Percentiles rank a stretch among this genome's conserved stretches.
Evolutionary conservation across 129 eudicot genomes (phyloP).

Genomic region (Pseudognaphalium luteoalbum): DNA sequence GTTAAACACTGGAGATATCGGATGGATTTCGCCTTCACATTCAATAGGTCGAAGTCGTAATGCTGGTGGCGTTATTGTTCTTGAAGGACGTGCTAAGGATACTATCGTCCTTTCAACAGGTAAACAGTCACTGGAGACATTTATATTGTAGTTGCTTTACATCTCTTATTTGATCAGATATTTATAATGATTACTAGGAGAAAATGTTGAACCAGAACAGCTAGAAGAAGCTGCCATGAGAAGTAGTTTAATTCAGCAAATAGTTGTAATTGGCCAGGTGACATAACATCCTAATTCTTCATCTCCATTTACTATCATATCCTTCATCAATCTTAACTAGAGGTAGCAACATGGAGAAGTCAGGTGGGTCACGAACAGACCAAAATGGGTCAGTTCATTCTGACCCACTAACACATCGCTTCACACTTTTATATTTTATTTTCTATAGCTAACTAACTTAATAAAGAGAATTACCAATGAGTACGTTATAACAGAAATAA

Average conservation of each 20-base stretch:
- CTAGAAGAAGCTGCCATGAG: conserved; percentile 96
- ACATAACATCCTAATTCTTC: background rate
- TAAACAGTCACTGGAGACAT: conserved; percentile 14
- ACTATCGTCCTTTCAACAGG: conserved; percentile 98
- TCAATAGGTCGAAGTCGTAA: conserved; percentile 78
- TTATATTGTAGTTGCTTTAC: background rate
- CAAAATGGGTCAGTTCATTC: background rate
- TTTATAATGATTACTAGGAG: conserved; percentile 47
- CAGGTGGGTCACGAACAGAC: background rate
- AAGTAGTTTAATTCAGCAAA: conserved; percentile 80
- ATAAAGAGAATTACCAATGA: no score
- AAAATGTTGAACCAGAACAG: conserved; percentile 91
- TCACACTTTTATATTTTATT: no score
- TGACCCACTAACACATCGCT: background rate
- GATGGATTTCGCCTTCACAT: conserved; percentile 80
- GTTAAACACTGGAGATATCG: conserved; percentile 95
- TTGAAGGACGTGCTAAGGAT: conserved; percentile 98
- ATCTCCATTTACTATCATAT: background rate
- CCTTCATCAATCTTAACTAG: no score
- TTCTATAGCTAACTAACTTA: background rate
- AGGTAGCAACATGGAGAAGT: background rate
- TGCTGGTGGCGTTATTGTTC: conserved; percentile 78
- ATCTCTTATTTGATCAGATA: background rate
- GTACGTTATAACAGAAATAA: no score
- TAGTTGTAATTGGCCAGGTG: conserved; percentile 94